Evolutionary conservation across 2,329 filamentous ascomycete genomes (phyloP), one percentile per base, ranked within the genome.

Genomic region (Aureobasidium melanogenum): DNA sequence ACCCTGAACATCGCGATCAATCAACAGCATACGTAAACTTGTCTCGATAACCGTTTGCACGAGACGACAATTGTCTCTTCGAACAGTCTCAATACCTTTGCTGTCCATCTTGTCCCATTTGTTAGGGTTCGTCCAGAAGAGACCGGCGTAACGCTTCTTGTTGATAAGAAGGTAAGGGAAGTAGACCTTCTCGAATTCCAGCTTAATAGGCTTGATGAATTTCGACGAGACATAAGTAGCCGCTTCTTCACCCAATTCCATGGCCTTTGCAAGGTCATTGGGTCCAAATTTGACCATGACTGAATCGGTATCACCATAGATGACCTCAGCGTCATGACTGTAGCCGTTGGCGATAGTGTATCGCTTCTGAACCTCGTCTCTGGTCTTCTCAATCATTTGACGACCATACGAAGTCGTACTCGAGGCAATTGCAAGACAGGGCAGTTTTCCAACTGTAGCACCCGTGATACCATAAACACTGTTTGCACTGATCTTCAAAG

Each of bases 61-160:
- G 63, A 99, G 79, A 57, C 94, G 81, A 72, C 94, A 99, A 72
- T 99, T 99, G 74, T 99, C 94, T 81, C 94, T 83, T 67, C 94
- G 88, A 50, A 99, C 95, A 3, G 94, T 99, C 76, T 99, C 94
- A 67, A 99, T 97, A 81, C 94, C 94, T 74, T 99, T 99, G 63
- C 91, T 97, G 75, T 99, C 94, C 95, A 99, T 99, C 80, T 97
- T 99, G 82, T 99, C 95, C 74, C 88, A 94, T 75, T 96, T 97
- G 44, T 93, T 84, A 0, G 93, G 85, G 66, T 88, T 94, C 5
- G 94, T 99, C 92, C 92, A 99, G 77, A 91, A 97, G 34, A 99
- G 77, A n/a, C 94, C 94, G 9, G 94, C 94, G 70, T 99, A 99
- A 65, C 94, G 88, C 80, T 99, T 99, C 81, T 99, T 99, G 85